Base-by-base conservation (phyloP, 768 basidiomycete genomes). In the Pisolithus marmoratus region DNA sequence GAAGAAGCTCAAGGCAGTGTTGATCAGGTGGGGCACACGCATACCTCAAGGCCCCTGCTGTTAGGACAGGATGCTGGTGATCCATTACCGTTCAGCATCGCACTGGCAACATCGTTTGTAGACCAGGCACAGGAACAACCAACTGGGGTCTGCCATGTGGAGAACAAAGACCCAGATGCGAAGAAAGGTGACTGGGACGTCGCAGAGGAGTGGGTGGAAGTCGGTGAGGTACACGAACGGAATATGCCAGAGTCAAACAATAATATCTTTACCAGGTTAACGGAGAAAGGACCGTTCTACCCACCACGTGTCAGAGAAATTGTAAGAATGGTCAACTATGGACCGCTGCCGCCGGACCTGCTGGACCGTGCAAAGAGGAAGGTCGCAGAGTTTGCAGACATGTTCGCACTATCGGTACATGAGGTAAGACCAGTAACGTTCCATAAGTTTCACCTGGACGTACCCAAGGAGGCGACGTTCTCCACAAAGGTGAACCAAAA, bases 361-460 rank as follows among this genome's bases (percentile, higher is more conserved):
- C 49, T 53, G 3, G n/a, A 12, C 2, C 14, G 52, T 14, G 67
- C 74, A 0, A 22, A 41, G 0, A 50, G 27, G 0, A 46, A 74
- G 2, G 31, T 77, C 0, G 36, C 6, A 0, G 51, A 68, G 44
- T 74, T 62, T 48, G 72, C 74, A 0, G 73, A 76, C 54, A 57
- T 64, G 24, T 78, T 74, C 50, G 72, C 73, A 7, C 55, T 75
- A 2, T 65, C 70, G 0, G 55, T 75, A 8, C 62, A 64, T n/a
- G 72, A 78, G 51, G 74, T 77, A 4, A 46, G 40, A 1, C 54
- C 59, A 0, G 66, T 76, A 0, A 43, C 59, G 8, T 69, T 64
- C 1, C 65, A 63, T 4, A 57, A 59, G 1, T 73, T 76, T 53
- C 52, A 46, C 1, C 60, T 76, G 4, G 57, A 70, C 44, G 60